Evolutionary conservation across 108 stramenopile genomes (phyloP), one percentile per base, ranked within the genome.

Genomic region (Skeletonema marinoi): DNA sequence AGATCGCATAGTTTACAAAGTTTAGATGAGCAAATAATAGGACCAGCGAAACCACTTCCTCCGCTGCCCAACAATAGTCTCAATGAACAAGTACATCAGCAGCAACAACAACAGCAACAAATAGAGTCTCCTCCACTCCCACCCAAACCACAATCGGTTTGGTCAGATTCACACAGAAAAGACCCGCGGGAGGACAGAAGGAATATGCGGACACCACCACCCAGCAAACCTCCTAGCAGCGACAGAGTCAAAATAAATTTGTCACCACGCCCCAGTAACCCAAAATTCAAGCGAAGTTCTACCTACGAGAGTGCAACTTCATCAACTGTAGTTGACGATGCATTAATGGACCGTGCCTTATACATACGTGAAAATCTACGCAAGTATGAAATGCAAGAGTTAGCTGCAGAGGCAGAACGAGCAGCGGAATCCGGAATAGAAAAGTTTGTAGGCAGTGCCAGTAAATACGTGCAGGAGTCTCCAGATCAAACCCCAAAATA

Each of bases 341-440:
- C 59, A 31, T 33, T 81, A 30, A 74, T 74, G 73, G 36, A 73
- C 46, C 81, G 81, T 12, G 81, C 81, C 32, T 68, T 71, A 3
- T 21, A 50, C 30, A 83, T 83, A 17, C 59, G 82, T 11, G 73
- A 74, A 36, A 54, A 68, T 59, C 68, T 85, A 54, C 68, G 80
- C 12, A 56, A 72, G 14, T 62, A 50, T 39, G 84, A 85, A 77
- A 66, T 85, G 65, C 51, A 62, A 29, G 84, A 85, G 51, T 60
- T 85, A 7, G 84, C 84, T 0, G 41, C 31, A 32, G 80, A 85
- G 60, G 84, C 84, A 19, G 84, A 85, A 77, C 64, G 42, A 41
- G 84, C 84, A 12, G 84, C 84, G 10, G 80, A 77, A 60, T 75
- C 70, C 3, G 84, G 84, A 44, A 39, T 65, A 38, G 79, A 85